phyloP scores from a whole-genome alignment of 2,329 filamentous ascomycete genomes.

The Emergomyces pasteurianus region DNA sequence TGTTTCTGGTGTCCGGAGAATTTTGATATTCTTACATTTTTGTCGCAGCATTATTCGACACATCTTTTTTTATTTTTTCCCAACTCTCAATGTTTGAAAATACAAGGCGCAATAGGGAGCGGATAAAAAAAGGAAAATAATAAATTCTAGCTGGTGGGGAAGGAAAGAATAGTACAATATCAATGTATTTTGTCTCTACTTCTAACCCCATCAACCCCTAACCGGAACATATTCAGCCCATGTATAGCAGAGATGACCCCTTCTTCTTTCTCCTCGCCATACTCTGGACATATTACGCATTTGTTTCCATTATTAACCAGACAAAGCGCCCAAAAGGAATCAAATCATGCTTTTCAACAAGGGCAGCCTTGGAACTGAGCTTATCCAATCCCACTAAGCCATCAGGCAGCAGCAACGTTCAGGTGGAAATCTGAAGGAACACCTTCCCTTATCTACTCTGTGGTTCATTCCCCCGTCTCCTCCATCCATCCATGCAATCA shows the following conservation, averaged over 20 bases:
- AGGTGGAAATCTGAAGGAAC: neutral
- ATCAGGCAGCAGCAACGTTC: neutral
- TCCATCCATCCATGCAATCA: too few relatives aligned
- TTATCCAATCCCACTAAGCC: neutral
- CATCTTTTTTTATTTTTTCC: neutral
- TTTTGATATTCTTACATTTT: neutral
- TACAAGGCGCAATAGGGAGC: neutral
- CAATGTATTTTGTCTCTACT: neutral
- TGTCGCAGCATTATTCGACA: neutral
- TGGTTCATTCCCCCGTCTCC: neutral
- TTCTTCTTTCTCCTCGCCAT: neutral
- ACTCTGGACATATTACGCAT: neutral
- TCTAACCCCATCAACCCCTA: neutral
- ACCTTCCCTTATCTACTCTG: neutral
- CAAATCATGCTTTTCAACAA: neutral
- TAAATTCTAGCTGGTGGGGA: neutral
- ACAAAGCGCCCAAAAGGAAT: neutral
- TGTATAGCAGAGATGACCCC: neutral
- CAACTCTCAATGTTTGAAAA: neutral
- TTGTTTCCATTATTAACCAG: neutral
- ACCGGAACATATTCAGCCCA: neutral
- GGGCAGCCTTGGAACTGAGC: neutral
- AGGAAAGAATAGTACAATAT: neutral
- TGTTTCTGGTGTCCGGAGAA: neutral
- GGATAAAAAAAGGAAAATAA: neutral